phyloP scores from a whole-genome alignment of 2,329 filamentous ascomycete genomes.

The Corinectria fuckeliana region DNA sequence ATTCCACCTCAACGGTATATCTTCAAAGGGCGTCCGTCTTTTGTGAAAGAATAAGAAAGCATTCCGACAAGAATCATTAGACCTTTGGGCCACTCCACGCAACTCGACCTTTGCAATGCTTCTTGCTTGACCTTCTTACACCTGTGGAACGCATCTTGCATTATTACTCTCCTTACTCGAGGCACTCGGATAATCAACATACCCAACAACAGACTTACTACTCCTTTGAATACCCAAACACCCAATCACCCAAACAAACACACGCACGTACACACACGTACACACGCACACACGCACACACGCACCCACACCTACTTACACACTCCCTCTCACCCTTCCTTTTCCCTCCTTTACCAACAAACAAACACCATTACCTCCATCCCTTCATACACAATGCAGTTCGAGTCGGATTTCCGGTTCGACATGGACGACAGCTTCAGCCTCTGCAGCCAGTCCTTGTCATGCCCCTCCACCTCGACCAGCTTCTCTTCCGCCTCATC shows the following conservation, averaged over 20 bases:
- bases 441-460: slow-evolving; percentile 46
- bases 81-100: slow-evolving; percentile 15
- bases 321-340: too few species aligned
- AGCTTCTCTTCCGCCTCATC: slow-evolving; percentile 52
- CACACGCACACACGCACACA: slow-evolving; percentile 13
- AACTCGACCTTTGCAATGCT: slow-evolving; percentile 24
- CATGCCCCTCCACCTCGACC: slow-evolving; percentile 43
- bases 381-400: slow-evolving; percentile 43
- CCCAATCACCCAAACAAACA: slow-evolving; percentile 22
- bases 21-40: slow-evolving; percentile 48
- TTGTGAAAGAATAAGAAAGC: slow-evolving; percentile 40
- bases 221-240: background rate
- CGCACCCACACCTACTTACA: too few species aligned
- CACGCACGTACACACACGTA: slow-evolving; percentile 20
- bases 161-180: slow-evolving; percentile 21
- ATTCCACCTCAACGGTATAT: slow-evolving; percentile 51
- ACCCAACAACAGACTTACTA: slow-evolving; percentile 2
- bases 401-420: slow-evolving; percentile 48
- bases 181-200: slow-evolving; percentile 7
- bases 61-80: slow-evolving; percentile 44
- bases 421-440: slow-evolving; percentile 50
- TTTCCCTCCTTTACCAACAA: slow-evolving; percentile 10
- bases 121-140: slow-evolving; percentile 21
- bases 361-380: slow-evolving; percentile 13
- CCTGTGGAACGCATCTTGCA: slow-evolving; percentile 25